Percentiles rank a stretch among this genome's conserved stretches.
These are phyloP conservation scores for Dipteronia dyeriana DNA, from an alignment of 345 rosid genomes.

Conservation along the genomic window DNA sequence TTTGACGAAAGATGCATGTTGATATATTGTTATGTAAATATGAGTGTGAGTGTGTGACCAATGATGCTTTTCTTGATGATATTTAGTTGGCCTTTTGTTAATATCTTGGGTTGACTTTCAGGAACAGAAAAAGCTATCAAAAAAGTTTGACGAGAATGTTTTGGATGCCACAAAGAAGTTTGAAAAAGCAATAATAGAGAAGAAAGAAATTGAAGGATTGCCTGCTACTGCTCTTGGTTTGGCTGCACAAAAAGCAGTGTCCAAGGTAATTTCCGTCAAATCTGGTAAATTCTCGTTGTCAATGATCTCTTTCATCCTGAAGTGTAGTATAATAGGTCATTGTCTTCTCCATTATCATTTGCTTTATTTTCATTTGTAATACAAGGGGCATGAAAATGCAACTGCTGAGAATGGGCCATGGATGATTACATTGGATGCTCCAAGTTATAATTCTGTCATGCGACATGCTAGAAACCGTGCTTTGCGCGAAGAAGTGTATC, in stretches of 20 bases:
- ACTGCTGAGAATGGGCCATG: slow-evolving; percentile 87
- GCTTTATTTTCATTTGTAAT: slow-evolving; percentile 15
- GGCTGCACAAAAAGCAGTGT: slow-evolving; percentile 86
- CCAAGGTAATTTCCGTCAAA: slow-evolving; percentile 55
- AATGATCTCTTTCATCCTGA: neutral
- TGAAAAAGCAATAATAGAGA: slow-evolving; percentile 78
- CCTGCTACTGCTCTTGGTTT: slow-evolving; percentile 87
- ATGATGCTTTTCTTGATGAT: slow-evolving; percentile 1
- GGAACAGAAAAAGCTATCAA: slow-evolving; percentile 80
- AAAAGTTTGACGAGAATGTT: slow-evolving; percentile 82
- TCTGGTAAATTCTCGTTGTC: neutral
- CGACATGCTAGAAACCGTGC: slow-evolving; percentile 80
- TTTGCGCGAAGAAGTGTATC: slow-evolving; percentile 83
- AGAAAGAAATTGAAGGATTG: slow-evolving; percentile 84
- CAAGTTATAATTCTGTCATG: slow-evolving; percentile 80
- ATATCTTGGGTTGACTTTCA: slow-evolving; percentile 29
- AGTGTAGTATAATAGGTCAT: neutral
- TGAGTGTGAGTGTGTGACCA: neutral
- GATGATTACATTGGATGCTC: slow-evolving; percentile 80
- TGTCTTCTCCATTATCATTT: neutral
- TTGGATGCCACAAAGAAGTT: slow-evolving; percentile 91
- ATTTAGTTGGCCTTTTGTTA: neutral
- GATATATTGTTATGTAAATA: neutral
- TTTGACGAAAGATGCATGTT: neutral
- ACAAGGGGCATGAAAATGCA: slow-evolving; percentile 78